Percentiles rank a stretch among this genome's conserved stretches.
Conservation (phyloP, 306 rosid genomes). For the Macrotyloma uniflorum region DNA sequence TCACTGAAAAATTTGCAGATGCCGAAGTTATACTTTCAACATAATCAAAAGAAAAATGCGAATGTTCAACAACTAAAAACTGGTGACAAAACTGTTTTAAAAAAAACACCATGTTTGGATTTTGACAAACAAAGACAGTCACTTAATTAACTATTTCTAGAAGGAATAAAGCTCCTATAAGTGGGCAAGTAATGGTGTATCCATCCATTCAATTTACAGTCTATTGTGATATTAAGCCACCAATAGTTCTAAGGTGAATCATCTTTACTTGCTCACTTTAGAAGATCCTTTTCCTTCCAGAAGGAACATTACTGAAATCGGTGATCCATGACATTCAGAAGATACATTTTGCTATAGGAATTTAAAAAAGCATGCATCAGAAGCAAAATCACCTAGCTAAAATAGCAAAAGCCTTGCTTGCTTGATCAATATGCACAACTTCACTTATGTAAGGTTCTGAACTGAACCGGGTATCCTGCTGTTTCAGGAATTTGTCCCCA, state of each 20-base stretch:
- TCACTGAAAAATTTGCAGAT: conserved; percentile 65
- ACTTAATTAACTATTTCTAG: conserved; percentile 26
- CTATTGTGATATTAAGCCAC: neutral
- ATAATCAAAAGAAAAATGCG: neutral
- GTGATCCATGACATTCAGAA: neutral
- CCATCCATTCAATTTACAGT: neutral
- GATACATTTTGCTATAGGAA: conserved; percentile 13
- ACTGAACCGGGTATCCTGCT: conserved; percentile 95
- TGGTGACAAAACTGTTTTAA: neutral
- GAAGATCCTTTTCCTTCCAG: conserved; percentile 3
- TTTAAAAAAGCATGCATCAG: conserved; percentile 30
- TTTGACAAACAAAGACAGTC: conserved; percentile 8
- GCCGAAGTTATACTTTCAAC: conserved; percentile 20
- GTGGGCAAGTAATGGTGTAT: neutral
- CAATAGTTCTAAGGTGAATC: neutral
- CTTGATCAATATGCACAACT: conserved; percentile 64
- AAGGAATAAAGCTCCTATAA: conserved; percentile 16
- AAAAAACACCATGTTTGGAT: neutral
- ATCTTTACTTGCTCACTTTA: conserved; percentile 1
- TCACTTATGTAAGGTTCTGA: conserved; percentile 84
- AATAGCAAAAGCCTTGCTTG: conserved; percentile 69
- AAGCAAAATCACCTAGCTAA: conserved; percentile 79
- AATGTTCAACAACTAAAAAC: conserved; percentile 1
- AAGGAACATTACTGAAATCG: neutral
- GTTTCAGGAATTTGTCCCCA: conserved; percentile 96